Evolutionary conservation across 2,329 filamentous ascomycete genomes (phyloP), one percentile per base, ranked within the genome.

Genomic region (Pleoardoris graminearum): DNA sequence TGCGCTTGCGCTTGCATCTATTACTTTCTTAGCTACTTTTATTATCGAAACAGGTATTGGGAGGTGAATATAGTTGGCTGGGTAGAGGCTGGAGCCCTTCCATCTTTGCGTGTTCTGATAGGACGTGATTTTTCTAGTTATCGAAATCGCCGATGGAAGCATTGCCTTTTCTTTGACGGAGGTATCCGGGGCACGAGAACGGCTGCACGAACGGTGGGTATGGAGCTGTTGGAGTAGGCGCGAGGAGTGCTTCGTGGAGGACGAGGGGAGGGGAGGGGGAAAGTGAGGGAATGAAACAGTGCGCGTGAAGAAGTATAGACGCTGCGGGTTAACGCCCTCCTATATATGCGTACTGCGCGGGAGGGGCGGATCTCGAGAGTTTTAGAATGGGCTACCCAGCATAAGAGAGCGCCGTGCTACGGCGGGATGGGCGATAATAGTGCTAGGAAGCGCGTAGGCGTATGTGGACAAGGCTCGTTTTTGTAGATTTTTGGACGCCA

Each of bases 401-500:
- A 51, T 17, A 43, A 44, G 33, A 46, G 42, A 25, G 43, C 17
- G 42, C 49, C 19, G 35, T 51, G 35, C 42, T 16, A 47, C 42
- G 1, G 35, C 35, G 42, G 25, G 27, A 52, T 46, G 23, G 49
- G 49, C 19, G 23, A 51, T 33, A 27, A 41, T 23, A 51, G 42
- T 51, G 25, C 49, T 23, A 46, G 49, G 23, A 51, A 51, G 42
- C 42, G 35, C 33, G 35, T 35, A 47, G 49, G 49, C 32, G 41
- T 22, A 33, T 51, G n/a, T 51, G 36, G 43, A 52, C 43, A 48
- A 10, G 50, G 27, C 50, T 52, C 36, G n/a, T 48, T 44, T 48
- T 52, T 12, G 29, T 27, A 52, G 44, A 19, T 32, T 52, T 29
- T 19, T 21, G 36, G 43, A 43, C 50, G 36, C 43, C 27, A 48